Percentiles rank a stretch among this genome's conserved stretches.
phyloP scores from a whole-genome alignment of 1,284 basidiomycete genomes.

The Cerrena zonata region DNA sequence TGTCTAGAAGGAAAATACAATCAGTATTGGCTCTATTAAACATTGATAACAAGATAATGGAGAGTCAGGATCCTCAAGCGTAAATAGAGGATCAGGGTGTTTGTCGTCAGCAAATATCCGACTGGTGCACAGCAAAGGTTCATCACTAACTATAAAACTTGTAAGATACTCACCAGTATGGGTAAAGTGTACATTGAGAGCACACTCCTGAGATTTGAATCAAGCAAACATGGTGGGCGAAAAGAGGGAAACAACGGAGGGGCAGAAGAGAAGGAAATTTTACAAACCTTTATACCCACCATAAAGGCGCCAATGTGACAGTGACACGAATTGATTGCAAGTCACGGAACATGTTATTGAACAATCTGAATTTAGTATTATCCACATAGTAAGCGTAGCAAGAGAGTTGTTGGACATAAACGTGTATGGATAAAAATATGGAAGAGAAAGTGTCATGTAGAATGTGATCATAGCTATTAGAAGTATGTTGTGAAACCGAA shows the following conservation, averaged over 20 bases:
- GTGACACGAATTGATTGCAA: neutral
- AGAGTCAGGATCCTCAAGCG: constrained; percentile 13
- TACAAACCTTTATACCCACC: neutral
- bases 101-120: constrained; percentile 13
- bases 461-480: neutral
- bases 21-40: neutral
- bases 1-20: neutral
- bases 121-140: constrained; percentile 27
- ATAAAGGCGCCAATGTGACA: neutral
- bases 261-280: neutral
- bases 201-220: no score
- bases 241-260: neutral
- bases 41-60: neutral
- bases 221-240: no score
- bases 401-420: neutral
- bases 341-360: neutral
- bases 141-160: constrained; percentile 15
- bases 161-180: neutral
- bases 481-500: neutral
- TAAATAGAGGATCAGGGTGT: constrained; percentile 14
- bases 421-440: neutral
- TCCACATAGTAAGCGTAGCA: neutral
- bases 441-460: neutral
- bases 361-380: neutral
- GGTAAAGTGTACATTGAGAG: no score